Conservation (phyloP, 768 basidiomycete species). For the Scleroderma bovista region DNA sequence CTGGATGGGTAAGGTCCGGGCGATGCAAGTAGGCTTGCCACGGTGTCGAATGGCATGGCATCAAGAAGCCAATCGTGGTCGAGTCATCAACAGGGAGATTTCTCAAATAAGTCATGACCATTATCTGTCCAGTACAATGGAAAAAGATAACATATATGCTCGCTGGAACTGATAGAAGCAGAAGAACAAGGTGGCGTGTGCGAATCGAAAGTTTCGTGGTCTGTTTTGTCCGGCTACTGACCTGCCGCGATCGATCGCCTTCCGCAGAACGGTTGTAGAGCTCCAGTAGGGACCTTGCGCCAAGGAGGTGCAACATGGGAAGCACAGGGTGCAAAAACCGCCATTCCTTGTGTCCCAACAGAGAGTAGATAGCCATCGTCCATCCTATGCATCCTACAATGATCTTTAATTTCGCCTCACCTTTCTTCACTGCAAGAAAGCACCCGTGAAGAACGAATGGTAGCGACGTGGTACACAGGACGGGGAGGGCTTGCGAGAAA, state of each 20-base stretch:
- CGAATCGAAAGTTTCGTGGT: slow-evolving; percentile 6
- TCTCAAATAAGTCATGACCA: slow-evolving; percentile 65
- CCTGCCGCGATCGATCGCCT: background rate
- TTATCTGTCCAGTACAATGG: slow-evolving; percentile 78
- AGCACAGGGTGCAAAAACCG: slow-evolving; percentile 90
- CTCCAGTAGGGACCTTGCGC: slow-evolving; percentile 64
- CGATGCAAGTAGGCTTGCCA: slow-evolving; percentile 86
- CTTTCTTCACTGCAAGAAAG: slow-evolving; percentile 30
- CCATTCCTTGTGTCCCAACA: slow-evolving; percentile 95
- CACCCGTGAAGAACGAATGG: slow-evolving; percentile 69
- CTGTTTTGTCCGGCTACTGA: background rate
- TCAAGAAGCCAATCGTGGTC: slow-evolving; percentile 69
- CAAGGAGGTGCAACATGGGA: slow-evolving; percentile 77
- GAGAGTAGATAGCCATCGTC: slow-evolving; percentile 67
- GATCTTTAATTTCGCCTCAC: slow-evolving; percentile 28
- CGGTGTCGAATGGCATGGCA: slow-evolving; percentile 97
- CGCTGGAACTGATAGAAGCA: slow-evolving; percentile 53
- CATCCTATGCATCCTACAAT: slow-evolving; percentile 52
- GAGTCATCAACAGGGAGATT: slow-evolving; percentile 45
- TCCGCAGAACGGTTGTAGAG: slow-evolving; percentile 20
- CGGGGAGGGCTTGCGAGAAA: slow-evolving; percentile 76
- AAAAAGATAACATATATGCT: slow-evolving; percentile 66
- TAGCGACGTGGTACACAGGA: slow-evolving; percentile 66
- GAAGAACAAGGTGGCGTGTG: slow-evolving; percentile 32
- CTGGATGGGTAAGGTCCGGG: slow-evolving; percentile 47